Evolutionary conservation across 2,329 filamentous ascomycete species (phyloP).

Genomic region (Penicillium paneum): DNA sequence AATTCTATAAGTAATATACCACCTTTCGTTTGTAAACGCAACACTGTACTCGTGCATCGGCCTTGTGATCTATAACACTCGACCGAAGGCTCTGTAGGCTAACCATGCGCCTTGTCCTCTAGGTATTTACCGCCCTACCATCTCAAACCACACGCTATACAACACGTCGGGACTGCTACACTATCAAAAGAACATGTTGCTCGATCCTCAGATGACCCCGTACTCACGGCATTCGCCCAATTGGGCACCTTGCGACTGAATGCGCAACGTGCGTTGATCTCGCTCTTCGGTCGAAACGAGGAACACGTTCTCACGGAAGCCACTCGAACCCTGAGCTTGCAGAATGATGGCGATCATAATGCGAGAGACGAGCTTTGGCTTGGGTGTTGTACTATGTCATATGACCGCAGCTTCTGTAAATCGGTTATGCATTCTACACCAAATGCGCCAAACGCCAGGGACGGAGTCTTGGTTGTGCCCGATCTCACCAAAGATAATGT

Average conservation of each 20-base stretch:
- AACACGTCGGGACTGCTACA: slow-evolving; percentile 2
- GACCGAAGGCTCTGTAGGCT: neutral
- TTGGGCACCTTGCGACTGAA: slow-evolving; percentile 25
- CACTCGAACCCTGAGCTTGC: slow-evolving; percentile 20
- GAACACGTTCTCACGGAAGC: slow-evolving; percentile 30
- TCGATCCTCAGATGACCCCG: slow-evolving; percentile 14
- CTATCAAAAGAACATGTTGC: neutral
- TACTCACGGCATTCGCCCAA: slow-evolving; percentile 29
- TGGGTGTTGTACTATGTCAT: slow-evolving; percentile 15
- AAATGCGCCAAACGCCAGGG: neutral
- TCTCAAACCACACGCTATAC: neutral
- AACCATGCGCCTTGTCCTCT: neutral
- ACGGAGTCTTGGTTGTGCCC: slow-evolving; percentile 22
- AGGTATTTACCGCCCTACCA: slow-evolving; percentile 9
- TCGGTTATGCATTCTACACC: neutral
- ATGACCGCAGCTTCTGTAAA: slow-evolving; percentile 15
- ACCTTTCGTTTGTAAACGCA: neutral
- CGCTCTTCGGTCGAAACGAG: slow-evolving; percentile 25
- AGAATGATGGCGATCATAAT: slow-evolving; percentile 7
- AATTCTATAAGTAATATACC: slow-evolving; percentile 14
- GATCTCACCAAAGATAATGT: slow-evolving; percentile 32
- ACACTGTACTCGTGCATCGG: neutral
- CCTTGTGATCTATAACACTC: neutral
- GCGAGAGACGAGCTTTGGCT: slow-evolving; percentile 11
- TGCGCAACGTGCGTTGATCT: slow-evolving; percentile 24